phyloP scores from a whole-genome alignment of 768 basidiomycete species.

The Tricholoma bakamatsutake region DNA sequence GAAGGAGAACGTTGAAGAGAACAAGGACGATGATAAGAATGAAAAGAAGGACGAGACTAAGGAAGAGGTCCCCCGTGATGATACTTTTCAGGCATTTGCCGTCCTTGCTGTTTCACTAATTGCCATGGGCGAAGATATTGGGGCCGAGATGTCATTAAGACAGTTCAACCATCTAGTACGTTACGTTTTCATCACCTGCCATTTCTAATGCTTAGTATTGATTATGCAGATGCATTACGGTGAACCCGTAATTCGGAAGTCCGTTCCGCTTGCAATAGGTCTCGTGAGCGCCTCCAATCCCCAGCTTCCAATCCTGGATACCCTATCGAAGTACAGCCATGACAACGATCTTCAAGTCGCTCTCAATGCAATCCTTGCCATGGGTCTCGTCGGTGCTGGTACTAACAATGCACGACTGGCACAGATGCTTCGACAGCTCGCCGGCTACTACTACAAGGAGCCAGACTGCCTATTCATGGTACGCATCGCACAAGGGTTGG shows the following conservation, averaged over 20 bases:
- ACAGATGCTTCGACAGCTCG: constrained; percentile 95
- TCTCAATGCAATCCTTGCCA: constrained; percentile 94
- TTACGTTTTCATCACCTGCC: constrained; percentile 2
- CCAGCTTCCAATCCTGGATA: constrained; percentile 89
- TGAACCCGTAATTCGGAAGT: constrained; percentile 85
- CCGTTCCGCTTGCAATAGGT: constrained; percentile 92
- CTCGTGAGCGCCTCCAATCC: constrained; percentile 96
- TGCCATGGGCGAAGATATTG: constrained; percentile 97
- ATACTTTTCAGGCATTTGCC: constrained; percentile 87
- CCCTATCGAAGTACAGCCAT: constrained; percentile 97
- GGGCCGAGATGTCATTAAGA: constrained; percentile 94
- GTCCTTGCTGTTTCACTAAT: constrained; percentile 92
- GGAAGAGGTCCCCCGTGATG: constrained; percentile 44
- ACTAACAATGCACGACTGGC: constrained; percentile 98
- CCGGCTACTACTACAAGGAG: constrained; percentile 98
- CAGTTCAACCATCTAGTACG: constrained; percentile 95
- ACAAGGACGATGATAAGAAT: constrained; percentile 43
- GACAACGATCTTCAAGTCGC: constrained; percentile 97
- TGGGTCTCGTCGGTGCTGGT: constrained; percentile 97
- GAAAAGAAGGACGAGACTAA: constrained; percentile 53
- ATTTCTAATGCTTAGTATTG: neutral
- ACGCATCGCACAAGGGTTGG: constrained; percentile 89
- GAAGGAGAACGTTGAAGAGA: constrained; percentile 26
- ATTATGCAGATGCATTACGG: constrained; percentile 92
- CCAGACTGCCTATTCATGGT: constrained; percentile 96